Evolutionary conservation across 2,329 filamentous ascomycete genomes (phyloP), one percentile per base, ranked within the genome.

Genomic region (Orbilia quercus): DNA sequence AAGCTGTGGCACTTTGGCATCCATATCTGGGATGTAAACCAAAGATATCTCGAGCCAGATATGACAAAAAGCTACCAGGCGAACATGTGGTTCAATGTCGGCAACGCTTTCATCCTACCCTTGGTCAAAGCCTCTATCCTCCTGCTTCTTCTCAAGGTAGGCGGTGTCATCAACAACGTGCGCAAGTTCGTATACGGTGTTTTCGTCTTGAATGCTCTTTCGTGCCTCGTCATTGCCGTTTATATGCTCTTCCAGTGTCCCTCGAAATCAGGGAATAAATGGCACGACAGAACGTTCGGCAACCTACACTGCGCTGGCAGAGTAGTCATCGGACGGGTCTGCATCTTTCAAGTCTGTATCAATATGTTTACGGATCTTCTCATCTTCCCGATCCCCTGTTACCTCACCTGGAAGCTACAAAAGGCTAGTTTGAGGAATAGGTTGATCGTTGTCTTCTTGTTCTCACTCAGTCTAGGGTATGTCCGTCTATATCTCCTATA

Each of bases 61-160:
- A 73, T 73, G 60, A 28, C 55, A 7, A 79, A 81, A 69, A 80
- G 80, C 25, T 81, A 79, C 75, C 72, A 81, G 14, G 78, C 81
- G 22, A 76, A 77, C 7, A 78, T 81, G 75, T 79, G 80, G 20
- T 81, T 81, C 77, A 81, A 81, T 51, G 79, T 82, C 7, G 75
- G 81, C 50, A 82, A 81, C 67, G 80, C 80, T 9, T 80, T 80
- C 2, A 82, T 82, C 51, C 66, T 82, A 23, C 80, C 80, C 0
- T 77, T 81, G n/a, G 80, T 81, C 59, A 82, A 82, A 77, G 79
- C 79, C 0, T 80, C 80, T 0, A 80, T 81, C 57, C 80, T 81
- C 14, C 74, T 81, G 7, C 79, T 82, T 22, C 80, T 82, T 34
- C 78, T 81, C 2, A 76, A 80, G 70, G 80, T 80, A 38, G 80